Evolutionary conservation across 2,329 filamentous ascomycete species (phyloP).

Genomic region (Clarireedia homoeocarpa): DNA sequence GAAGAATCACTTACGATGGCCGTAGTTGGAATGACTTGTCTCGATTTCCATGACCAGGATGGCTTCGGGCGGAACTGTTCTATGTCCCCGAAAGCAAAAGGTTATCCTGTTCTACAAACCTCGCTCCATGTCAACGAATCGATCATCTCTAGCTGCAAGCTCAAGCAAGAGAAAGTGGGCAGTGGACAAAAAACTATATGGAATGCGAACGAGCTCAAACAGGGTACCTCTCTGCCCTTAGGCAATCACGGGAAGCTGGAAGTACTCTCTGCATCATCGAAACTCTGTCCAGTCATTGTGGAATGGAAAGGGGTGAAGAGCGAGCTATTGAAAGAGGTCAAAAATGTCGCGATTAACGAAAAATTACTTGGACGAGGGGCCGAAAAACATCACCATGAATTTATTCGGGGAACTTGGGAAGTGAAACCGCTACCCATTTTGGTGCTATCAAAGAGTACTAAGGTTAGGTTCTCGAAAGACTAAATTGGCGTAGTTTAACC

Average conservation of each 20-base stretch:
- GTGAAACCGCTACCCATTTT: slow-evolving; percentile 9
- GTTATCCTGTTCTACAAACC: neutral
- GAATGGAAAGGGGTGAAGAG: neutral
- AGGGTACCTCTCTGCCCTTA: neutral
- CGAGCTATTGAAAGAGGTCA: slow-evolving; percentile 4
- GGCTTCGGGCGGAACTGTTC: slow-evolving; percentile 6
- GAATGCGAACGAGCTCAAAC: neutral
- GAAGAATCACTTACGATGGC: slow-evolving; percentile 13
- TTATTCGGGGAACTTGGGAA: slow-evolving; percentile 7
- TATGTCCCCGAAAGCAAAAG: neutral
- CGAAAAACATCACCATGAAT: slow-evolving; percentile 10
- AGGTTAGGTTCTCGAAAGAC: slow-evolving; percentile 12
- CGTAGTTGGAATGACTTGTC: slow-evolving; percentile 8
- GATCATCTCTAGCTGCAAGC: neutral
- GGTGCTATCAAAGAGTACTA: slow-evolving; percentile 7
- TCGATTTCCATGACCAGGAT: slow-evolving; percentile 8
- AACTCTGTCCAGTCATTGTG: neutral
- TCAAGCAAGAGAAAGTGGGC: neutral
- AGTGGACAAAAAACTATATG: neutral
- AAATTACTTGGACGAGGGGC: slow-evolving; percentile 1
- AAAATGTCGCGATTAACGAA: slow-evolving; percentile 9
- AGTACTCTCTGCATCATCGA: neutral
- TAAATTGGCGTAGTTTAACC: neutral
- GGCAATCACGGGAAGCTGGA: neutral
- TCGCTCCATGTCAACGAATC: slow-evolving; percentile 1